phyloP scores from a whole-genome alignment of 73 alveolate species.

The Blepharisma stoltei region DNA sequence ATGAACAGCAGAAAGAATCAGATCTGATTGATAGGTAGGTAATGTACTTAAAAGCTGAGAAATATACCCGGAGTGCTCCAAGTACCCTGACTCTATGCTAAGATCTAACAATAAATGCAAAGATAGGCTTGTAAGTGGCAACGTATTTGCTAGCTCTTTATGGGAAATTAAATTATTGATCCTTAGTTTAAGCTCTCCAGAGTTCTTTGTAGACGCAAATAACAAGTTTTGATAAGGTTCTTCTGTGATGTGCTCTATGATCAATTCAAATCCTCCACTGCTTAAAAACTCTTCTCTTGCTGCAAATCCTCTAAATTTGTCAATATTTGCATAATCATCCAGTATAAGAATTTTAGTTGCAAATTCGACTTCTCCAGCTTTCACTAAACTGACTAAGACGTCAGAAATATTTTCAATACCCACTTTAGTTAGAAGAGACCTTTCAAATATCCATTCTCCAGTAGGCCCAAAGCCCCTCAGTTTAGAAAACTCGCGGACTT shows the following conservation, averaged over 20 bases:
- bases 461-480: not conserved
- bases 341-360: conserved; percentile 1
- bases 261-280: not conserved
- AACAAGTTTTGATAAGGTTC: not conserved
- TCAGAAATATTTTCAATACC: not conserved
- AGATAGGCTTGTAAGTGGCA: not conserved
- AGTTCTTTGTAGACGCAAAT: not conserved
- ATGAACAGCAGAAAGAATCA: not conserved
- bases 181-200: not conserved
- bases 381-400: not conserved
- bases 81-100: not conserved
- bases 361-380: not conserved
- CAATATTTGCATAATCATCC: conserved; percentile 25
- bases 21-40: not conserved
- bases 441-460: conserved; percentile 22
- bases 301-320: not conserved
- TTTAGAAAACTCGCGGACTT: not conserved
- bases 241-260: not conserved
- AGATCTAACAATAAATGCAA: not conserved
- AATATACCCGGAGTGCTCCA: not conserved
- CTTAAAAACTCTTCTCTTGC: not conserved
- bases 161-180: not conserved
- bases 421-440: not conserved
- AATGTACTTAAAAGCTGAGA: not conserved
- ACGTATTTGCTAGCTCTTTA: not conserved